These are phyloP conservation scores for Tetradesmus obliquus DNA, from an alignment of 139 green algal genomes.

Conservation along the genomic window DNA sequence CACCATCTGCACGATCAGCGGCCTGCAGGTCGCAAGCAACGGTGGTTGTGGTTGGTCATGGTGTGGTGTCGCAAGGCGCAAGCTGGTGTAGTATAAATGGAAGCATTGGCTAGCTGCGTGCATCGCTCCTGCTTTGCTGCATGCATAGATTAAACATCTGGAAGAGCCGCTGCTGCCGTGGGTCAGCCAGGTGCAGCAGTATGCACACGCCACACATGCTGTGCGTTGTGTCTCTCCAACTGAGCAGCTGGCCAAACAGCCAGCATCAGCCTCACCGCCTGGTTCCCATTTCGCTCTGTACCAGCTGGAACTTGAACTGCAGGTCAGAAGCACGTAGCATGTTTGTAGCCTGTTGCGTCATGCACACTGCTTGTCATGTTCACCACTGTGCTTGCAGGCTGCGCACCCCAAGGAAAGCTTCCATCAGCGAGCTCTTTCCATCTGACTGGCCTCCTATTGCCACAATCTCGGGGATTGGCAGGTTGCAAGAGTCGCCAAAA, in stretches of 20 bases:
- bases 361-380: background rate
- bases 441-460: slow-evolving; percentile 93
- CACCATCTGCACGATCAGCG: slow-evolving; percentile 98
- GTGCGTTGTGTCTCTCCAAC: no score
- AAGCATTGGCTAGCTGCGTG: no score
- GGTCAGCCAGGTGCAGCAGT: no score
- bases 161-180: no score
- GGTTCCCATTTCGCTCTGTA: background rate
- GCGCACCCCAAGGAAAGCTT: slow-evolving; percentile 89
- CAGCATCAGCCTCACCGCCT: background rate
- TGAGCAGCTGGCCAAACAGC: background rate
- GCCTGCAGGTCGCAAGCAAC: slow-evolving; percentile 76
- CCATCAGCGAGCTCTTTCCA: slow-evolving; percentile 91
- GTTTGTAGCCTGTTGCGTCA: background rate
- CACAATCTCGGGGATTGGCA: slow-evolving; percentile 95
- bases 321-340: background rate
- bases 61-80: background rate
- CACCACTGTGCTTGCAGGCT: slow-evolving; percentile 50
- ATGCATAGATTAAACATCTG: no score
- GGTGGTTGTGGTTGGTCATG: background rate
- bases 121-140: no score
- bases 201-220: no score
- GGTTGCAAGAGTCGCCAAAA: slow-evolving; percentile 62
- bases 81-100: background rate
- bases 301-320: background rate